These are phyloP conservation scores for Exophiala phaeomuriformis DNA, from an alignment of 2,329 filamentous ascomycete species.

Conservation along the genomic window DNA sequence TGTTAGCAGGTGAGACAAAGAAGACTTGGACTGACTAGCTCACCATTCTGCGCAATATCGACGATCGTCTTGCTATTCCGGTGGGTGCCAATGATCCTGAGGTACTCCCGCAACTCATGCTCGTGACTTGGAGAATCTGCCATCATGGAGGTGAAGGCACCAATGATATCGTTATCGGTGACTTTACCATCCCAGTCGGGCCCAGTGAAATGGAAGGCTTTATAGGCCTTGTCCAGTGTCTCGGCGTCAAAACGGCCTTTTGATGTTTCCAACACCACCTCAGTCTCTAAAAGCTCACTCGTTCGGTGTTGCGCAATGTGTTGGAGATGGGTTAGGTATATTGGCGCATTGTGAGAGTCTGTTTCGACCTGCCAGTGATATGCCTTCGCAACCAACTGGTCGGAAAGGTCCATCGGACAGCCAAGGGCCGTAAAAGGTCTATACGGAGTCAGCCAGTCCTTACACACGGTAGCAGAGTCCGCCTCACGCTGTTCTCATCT, in stretches of 20 bases:
- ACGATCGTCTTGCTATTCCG: slow-evolving; percentile 53
- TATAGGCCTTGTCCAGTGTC: slow-evolving; percentile 53
- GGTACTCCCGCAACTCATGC: slow-evolving; percentile 48
- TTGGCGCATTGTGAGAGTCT: slow-evolving; percentile 49
- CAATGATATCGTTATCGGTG: slow-evolving; percentile 54
- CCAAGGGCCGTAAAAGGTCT: slow-evolving; percentile 58
- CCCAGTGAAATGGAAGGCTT: slow-evolving; percentile 49
- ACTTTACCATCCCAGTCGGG: slow-evolving; percentile 35
- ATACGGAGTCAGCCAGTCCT: slow-evolving; percentile 26
- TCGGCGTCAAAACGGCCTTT: slow-evolving; percentile 51
- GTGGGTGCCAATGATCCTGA: slow-evolving; percentile 54
- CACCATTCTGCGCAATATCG: slow-evolving; percentile 50
- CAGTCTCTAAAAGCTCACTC: slow-evolving; percentile 51
- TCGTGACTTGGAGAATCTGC: slow-evolving; percentile 49
- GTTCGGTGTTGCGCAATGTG: slow-evolving; percentile 50
- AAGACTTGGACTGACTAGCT: slow-evolving; percentile 19
- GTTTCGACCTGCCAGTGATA: slow-evolving; percentile 53
- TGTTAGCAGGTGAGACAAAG: slow-evolving; percentile 11
- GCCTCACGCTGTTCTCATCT: slow-evolving; percentile 15
- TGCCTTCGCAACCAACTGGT: slow-evolving; percentile 54
- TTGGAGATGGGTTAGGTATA: slow-evolving; percentile 61
- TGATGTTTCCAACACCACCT: slow-evolving; percentile 52
- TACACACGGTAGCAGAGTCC: slow-evolving; percentile 16
- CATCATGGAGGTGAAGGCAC: slow-evolving; percentile 53
- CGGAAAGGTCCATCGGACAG: slow-evolving; percentile 54